These are phyloP conservation scores for Flaveria trinervia DNA, from an alignment of 129 eudicot species.

Conservation along the genomic window DNA sequence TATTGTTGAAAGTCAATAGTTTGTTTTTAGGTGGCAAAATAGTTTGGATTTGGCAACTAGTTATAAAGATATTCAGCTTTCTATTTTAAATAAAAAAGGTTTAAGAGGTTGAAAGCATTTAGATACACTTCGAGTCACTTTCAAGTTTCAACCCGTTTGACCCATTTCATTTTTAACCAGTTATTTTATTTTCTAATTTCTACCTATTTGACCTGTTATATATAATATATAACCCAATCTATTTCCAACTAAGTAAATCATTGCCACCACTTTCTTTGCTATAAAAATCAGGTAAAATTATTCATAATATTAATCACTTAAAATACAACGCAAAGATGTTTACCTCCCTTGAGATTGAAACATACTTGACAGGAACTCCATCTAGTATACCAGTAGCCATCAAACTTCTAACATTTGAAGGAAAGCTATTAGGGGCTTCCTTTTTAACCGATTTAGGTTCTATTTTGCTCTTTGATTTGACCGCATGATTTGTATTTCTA, in stretches of 20 bases:
- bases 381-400: slow-evolving; percentile 87
- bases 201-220: neutral
- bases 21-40: neutral
- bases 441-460: slow-evolving; percentile 63
- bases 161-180: slow-evolving; percentile 6
- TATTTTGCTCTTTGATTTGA: slow-evolving; percentile 50
- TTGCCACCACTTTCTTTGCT: neutral
- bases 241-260: neutral
- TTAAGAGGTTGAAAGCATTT: neutral
- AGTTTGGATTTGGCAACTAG: neutral
- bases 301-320: neutral
- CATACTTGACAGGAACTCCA: slow-evolving; percentile 79
- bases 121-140: neutral
- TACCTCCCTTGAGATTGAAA: slow-evolving; percentile 72
- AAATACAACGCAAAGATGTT: slow-evolving; percentile 3
- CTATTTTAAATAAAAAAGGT: neutral
- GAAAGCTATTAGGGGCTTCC: slow-evolving; percentile 88
- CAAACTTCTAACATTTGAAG: slow-evolving; percentile 83
- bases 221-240: neutral
- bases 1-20: neutral
- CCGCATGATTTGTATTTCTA: slow-evolving; percentile 34
- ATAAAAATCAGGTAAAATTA: neutral
- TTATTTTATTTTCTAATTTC: neutral
- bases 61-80: neutral
- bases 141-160: neutral